Evolutionary conservation across 176 grass and related monocot genomes (phyloP).

Genomic region (Triticum dicoccoides): DNA sequence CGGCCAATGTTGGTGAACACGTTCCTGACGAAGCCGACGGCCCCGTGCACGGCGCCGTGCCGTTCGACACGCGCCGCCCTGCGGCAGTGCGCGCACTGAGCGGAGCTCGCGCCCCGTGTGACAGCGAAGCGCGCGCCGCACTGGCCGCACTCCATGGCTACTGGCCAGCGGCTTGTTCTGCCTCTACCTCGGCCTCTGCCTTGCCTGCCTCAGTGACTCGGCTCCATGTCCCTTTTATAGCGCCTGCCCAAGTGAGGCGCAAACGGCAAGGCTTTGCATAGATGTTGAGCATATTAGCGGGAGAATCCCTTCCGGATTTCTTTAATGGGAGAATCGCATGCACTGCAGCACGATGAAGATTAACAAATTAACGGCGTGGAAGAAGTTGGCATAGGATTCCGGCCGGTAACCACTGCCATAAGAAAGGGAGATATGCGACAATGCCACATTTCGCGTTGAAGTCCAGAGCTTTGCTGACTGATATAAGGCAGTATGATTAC

Average conservation of each 20-base stretch:
- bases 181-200: neutral
- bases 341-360: neutral
- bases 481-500: too few relatives aligned
- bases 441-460: too few relatives aligned
- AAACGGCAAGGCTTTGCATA: neutral
- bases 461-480: too few relatives aligned
- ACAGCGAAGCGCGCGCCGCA: constrained; percentile 28
- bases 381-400: too few relatives aligned
- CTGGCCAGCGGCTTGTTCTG: neutral
- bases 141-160: constrained; percentile 21
- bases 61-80: constrained; percentile 35
- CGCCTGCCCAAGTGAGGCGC: neutral
- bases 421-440: too few relatives aligned
- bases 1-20: neutral
- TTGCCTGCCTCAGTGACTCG: neutral
- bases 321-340: neutral
- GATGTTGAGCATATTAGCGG: neutral
- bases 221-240: neutral
- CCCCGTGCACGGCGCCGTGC: neutral
- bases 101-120: constrained; percentile 16
- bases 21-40: neutral
- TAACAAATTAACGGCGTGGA: neutral
- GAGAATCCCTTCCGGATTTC: neutral
- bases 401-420: too few relatives aligned
- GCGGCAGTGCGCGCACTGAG: constrained; percentile 54